Evolutionary conservation across 148 eudicot genomes (phyloP).

Genomic region (Linanthus parryae): DNA sequence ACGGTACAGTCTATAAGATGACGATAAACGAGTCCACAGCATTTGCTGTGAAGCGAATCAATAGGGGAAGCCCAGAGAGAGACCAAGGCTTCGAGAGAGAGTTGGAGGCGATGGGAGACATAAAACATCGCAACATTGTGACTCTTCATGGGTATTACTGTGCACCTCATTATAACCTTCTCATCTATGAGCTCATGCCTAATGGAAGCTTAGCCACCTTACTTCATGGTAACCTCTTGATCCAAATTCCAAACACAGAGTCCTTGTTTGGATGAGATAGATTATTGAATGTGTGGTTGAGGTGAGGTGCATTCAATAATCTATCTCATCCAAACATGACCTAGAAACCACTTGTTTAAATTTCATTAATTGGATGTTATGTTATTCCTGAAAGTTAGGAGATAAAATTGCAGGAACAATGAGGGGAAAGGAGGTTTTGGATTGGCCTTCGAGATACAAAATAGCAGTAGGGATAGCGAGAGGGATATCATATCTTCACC

Average conservation of each 20-base stretch:
- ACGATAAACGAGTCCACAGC: conserved; percentile 38
- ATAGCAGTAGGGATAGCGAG: conserved; percentile 88
- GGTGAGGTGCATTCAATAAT: background rate
- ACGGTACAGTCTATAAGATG: conserved; percentile 78
- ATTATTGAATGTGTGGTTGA: background rate
- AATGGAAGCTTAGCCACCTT: conserved; percentile 70
- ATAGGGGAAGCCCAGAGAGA: conserved; percentile 58
- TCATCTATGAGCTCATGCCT: conserved; percentile 87
- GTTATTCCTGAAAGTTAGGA: background rate
- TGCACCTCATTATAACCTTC: conserved; percentile 71
- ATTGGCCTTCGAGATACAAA: conserved; percentile 77
- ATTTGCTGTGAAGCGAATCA: conserved; percentile 71
- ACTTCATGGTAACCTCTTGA: conserved; percentile 54
- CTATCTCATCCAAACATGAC: background rate
- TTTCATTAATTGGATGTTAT: background rate
- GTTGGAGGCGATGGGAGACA: conserved; percentile 86
- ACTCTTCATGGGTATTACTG: conserved; percentile 82
- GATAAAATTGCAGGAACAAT: conserved; percentile 40
- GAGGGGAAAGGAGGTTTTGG: conserved; percentile 38
- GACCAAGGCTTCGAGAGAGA: conserved; percentile 92
- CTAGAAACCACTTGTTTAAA: background rate
- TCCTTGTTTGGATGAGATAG: too few relatives aligned
- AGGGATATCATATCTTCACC: conserved; percentile 87
- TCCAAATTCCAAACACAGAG: background rate
- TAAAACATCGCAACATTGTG: conserved; percentile 81